phyloP scores from a whole-genome alignment of 179 eudicot species.

The Drosera spatulata region DNA sequence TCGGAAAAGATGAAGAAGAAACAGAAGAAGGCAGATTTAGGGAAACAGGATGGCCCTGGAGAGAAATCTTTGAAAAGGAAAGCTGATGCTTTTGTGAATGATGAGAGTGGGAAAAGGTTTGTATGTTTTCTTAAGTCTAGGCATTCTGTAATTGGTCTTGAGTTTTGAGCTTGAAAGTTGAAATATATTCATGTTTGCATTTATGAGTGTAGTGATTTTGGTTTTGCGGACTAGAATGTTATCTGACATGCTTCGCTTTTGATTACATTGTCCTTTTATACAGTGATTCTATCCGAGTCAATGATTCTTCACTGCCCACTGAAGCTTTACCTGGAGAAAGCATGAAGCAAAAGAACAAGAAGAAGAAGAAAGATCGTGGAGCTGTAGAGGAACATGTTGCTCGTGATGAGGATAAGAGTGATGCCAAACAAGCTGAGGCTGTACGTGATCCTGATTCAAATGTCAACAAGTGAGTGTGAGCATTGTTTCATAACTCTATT shows the following conservation, averaged over 20 bases:
- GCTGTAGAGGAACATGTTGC: not conserved
- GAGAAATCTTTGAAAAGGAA: conserved; percentile 23
- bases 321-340: conserved; percentile 8
- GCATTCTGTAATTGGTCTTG: no score
- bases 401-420: not conserved
- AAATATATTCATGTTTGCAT: not conserved
- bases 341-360: conserved; percentile 13
- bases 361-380: conserved; percentile 8
- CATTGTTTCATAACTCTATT: not conserved
- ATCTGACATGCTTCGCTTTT: not conserved
- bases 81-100: conserved; percentile 22
- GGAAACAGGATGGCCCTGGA: conserved; percentile 10
- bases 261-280: not conserved
- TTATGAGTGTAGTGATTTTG: not conserved
- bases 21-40: conserved; percentile 22
- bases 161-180: not conserved
- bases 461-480: conserved; percentile 8
- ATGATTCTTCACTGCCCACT: conserved; percentile 1
- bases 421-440: not conserved
- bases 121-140: no score
- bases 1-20: conserved; percentile 20
- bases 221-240: not conserved
- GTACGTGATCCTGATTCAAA: not conserved
- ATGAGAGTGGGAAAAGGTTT: conserved; percentile 40
- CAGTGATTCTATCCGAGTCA: not conserved